Evolutionary conservation across 805 yeast species (phyloP), one percentile per base, ranked within the genome.

Genomic region (Crinitomyces ghanaensis): DNA sequence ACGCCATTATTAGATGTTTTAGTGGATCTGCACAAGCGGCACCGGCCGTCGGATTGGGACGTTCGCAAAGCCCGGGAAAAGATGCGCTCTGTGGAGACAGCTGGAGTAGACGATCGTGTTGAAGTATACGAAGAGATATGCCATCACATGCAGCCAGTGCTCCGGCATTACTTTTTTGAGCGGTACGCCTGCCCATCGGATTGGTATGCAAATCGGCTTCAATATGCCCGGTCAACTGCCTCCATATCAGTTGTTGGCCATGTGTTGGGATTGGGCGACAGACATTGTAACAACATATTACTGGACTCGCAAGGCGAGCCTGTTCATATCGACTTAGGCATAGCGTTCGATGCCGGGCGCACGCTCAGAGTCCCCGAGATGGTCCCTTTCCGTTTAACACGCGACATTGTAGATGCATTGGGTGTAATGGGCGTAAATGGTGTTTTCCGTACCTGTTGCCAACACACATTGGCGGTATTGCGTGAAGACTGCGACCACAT

Each of bases 301-400:
- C 50, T 91, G n/a, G 96, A 91, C 53, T 64, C 65, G 31, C 68
- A 82, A 0, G 97, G 97, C 0, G 95, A 86, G 46, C 93, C 95
- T 0, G 76, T 91, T 17, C 98, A 93, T 52, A 93, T 91, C 44
- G 99, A 91, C 54, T 60, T 91, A 12, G 99, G 98, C 0, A 86
- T 91, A 28, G 93, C 97, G 0, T 91, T 91, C 60, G 98, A 91
- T 53, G 95, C 85, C 48, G 98, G 97, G 1, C 75, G 70, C 45
- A 57, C 74, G 9, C 60, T 91, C 25, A 77, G 88, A 0, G 70
- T 88, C 6, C 98, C 99, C 0, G 99, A 91, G 49, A 67, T 80
- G 0, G 94, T 93, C 4, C 98, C 99, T 4, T 93, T 91, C 51
- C 59, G 99, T 41, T 60, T 93, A 22, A 83, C 97, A 0, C 62